Evolutionary conservation across 441 rosid species (phyloP), one percentile per base, ranked within the genome.

Genomic region (Populus hybrid): DNA sequence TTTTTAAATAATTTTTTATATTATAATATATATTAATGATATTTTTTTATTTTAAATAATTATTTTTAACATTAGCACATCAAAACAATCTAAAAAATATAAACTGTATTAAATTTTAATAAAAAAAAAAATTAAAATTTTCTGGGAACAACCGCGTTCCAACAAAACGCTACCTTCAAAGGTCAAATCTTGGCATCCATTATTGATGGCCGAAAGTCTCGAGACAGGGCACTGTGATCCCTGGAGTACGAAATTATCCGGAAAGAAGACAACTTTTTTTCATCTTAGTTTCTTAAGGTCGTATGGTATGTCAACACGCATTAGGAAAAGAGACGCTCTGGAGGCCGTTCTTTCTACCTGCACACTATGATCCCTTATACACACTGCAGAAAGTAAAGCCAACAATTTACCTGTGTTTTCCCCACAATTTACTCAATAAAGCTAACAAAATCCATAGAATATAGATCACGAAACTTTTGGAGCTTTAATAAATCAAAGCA

Each of bases 301-400:
- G 18, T 12, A 46, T 14, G 18, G 1, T 10, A 40, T 10, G 18
- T 12, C 42, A 38, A 36, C 26, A 24, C 19, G 24, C 71, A 75
- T 28, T 18, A 40, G 19, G 19, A 18, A 28, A 46, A 65, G 69
- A 10, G 69, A 74, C 53, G 12, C 40, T 32, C 76, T 46, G 6
- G 14, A 30, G 53, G 24, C 38, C 46, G 69, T 35, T 30, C 80
- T 72, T 78, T 42, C 65, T 67, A 34, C 71, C 67, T 72, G 38
- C 75, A 14, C 11, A 8, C 9, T 32, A 59, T 32, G 32, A 59
- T 32, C 21, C 53, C 11, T 46, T 14, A 0, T 14, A 46, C 19
- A 14, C 1, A 0, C 57, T 46, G 19, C 57, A 14, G 57, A 46
- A 46, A 46, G 57, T 14, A 46, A 46, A 46, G 36, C 36, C 36